A percentile compares a stretch with the other conserved stretches of the same genome.
Evolutionary conservation across 2,329 filamentous ascomycete genomes (phyloP).

Genomic region (Aspergillus ochraceoroseus): DNA sequence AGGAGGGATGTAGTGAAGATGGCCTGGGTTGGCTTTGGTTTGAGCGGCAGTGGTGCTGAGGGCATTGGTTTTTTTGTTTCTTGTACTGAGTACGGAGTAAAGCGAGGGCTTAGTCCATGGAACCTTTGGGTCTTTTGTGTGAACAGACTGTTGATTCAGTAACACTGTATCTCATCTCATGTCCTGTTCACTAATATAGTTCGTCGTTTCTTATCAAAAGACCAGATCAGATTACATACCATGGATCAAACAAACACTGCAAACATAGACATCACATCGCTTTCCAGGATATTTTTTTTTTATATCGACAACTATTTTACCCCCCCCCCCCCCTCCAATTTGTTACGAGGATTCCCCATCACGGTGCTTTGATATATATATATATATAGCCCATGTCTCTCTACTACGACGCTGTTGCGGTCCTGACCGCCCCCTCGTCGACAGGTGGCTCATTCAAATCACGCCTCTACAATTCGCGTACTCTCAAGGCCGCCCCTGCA

Average conservation of each 20-base stretch:
- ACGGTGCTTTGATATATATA: neutral
- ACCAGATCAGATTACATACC: neutral
- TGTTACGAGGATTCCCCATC: neutral
- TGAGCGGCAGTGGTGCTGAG: neutral
- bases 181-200: too few species aligned
- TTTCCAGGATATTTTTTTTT: conserved; percentile 4
- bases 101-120: too few species aligned
- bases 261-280: conserved; percentile 18
- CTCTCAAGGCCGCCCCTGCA: conserved; percentile 70
- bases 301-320: too few species aligned
- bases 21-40: too few species aligned
- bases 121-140: too few species aligned
- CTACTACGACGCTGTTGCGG: conserved; percentile 81
- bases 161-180: too few species aligned
- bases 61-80: neutral
- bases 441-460: conserved; percentile 81
- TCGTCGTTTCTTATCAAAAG: too few species aligned
- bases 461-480: conserved; percentile 67
- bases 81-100: neutral
- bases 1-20: conserved; percentile 14
- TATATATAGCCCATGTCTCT: conserved; percentile 66
- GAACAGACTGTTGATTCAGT: too few species aligned
- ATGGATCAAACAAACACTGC: conserved; percentile 23
- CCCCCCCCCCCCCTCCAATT: too few species aligned
- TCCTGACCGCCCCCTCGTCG: conserved; percentile 62